Percentiles rank a stretch among this genome's conserved stretches.
These are phyloP conservation scores for Vinca major DNA, from an alignment of 305 asterid species.

Conservation along the genomic window DNA sequence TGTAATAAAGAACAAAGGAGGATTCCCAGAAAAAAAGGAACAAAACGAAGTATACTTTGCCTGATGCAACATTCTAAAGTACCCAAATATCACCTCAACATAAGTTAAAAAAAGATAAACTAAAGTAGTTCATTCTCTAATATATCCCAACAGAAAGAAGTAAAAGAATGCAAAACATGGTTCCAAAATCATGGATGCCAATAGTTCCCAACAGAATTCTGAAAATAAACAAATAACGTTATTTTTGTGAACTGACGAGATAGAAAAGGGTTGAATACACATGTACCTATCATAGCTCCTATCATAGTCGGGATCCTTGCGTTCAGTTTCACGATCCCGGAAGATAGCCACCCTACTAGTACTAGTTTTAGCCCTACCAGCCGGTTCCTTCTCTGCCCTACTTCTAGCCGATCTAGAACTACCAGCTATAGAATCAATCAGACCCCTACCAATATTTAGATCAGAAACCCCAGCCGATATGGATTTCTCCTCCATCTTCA, in stretches of 20 bases:
- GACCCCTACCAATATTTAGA: conserved; percentile 41
- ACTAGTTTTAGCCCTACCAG: conserved; percentile 48
- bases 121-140: background rate
- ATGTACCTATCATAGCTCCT: conserved; percentile 83
- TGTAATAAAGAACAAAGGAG: too few relatives aligned
- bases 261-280: background rate
- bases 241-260: too few relatives aligned
- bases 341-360: conserved; percentile 83
- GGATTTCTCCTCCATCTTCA: conserved; percentile 51
- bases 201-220: background rate
- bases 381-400: conserved; percentile 73
- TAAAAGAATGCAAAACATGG: background rate
- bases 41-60: too few relatives aligned
- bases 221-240: too few relatives aligned
- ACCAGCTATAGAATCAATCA: conserved; percentile 56
- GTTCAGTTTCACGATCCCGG: conserved; percentile 88
- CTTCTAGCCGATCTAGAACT: conserved; percentile 66
- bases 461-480: conserved; percentile 38
- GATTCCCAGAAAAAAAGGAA: too few relatives aligned
- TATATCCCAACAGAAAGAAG: background rate
- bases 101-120: background rate
- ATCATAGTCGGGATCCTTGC: conserved; percentile 94
- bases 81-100: background rate
- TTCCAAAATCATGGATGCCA: background rate
- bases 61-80: too few relatives aligned